Percentiles rank a stretch among this genome's conserved stretches.
Conservation (phyloP, 2,329 filamentous ascomycete genomes). For the Aspergillus ibericus region DNA sequence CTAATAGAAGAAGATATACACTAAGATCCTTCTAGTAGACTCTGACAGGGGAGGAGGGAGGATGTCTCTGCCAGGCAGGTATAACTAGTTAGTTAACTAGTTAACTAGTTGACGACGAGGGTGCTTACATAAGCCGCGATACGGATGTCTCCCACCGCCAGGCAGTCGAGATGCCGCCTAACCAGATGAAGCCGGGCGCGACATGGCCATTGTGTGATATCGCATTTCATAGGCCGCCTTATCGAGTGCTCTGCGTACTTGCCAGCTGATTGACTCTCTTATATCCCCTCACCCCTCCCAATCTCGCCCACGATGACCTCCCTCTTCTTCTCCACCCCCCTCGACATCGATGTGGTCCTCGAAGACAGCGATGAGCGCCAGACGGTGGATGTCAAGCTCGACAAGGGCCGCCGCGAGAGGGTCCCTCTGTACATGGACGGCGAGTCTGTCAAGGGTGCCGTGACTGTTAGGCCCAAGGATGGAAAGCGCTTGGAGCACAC, state of each 20-base stretch:
- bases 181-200: slow-evolving; percentile 15
- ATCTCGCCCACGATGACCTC: slow-evolving; percentile 71
- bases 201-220: slow-evolving; percentile 10
- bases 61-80: too few species aligned
- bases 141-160: slow-evolving; percentile 13
- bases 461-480: slow-evolving; percentile 95
- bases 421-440: slow-evolving; percentile 96
- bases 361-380: slow-evolving; percentile 91
- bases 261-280: slow-evolving; percentile 13
- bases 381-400: slow-evolving; percentile 96
- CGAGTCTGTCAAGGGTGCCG: slow-evolving; percentile 94
- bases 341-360: slow-evolving; percentile 98
- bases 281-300: background rate
- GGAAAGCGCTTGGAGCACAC: slow-evolving; percentile 97
- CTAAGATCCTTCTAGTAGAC: background rate
- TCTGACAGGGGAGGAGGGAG: background rate
- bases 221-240: slow-evolving; percentile 1
- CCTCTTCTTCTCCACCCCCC: slow-evolving; percentile 96
- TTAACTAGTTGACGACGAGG: background rate
- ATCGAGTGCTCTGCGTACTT: slow-evolving; percentile 12
- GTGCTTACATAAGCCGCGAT: slow-evolving; percentile 19
- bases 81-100: too few species aligned
- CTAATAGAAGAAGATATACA: background rate
- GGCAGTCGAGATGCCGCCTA: slow-evolving; percentile 16
- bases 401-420: slow-evolving; percentile 97